A percentile compares a stretch with the other conserved stretches of the same genome.
Conservation (phyloP, 768 basidiomycete species). For the Suillus bovinus region DNA sequence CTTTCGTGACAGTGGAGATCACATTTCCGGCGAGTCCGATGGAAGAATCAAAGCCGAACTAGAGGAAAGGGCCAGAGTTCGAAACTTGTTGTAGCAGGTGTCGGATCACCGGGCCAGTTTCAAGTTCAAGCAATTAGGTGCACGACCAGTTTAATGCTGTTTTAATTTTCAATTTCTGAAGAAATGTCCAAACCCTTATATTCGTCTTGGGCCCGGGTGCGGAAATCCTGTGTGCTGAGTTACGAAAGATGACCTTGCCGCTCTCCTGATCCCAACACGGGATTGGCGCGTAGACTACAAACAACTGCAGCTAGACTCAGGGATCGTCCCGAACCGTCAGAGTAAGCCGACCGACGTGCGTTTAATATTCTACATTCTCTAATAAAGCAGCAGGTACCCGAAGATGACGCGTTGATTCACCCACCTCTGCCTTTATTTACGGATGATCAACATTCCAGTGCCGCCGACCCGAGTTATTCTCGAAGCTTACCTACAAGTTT, state of each 20-base stretch:
- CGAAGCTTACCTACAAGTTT: slow-evolving; percentile 89
- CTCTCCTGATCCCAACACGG: slow-evolving; percentile 65
- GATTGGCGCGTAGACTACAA: no score
- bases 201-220: slow-evolving; percentile 67
- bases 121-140: no score
- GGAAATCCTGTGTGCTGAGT: slow-evolving; percentile 66
- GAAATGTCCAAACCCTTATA: slow-evolving; percentile 46
- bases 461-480: slow-evolving; percentile 83
- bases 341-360: slow-evolving; percentile 43
- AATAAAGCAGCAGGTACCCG: no score
- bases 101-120: no score
- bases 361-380: no score
- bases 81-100: no score
- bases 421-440: slow-evolving; percentile 63
- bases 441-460: slow-evolving; percentile 70
- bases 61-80: no score
- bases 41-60: no score
- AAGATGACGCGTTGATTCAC: slow-evolving; percentile 88
- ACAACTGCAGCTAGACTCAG: slow-evolving; percentile 57
- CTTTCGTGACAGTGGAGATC: no score
- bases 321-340: slow-evolving; percentile 46
- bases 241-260: slow-evolving; percentile 54
- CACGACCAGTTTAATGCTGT: no score
- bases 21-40: no score
- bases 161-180: not conserved